These are phyloP conservation scores for Entamoeba dispar DNA, from an alignment of 208 protist genomes.

Conservation along the genomic window DNA sequence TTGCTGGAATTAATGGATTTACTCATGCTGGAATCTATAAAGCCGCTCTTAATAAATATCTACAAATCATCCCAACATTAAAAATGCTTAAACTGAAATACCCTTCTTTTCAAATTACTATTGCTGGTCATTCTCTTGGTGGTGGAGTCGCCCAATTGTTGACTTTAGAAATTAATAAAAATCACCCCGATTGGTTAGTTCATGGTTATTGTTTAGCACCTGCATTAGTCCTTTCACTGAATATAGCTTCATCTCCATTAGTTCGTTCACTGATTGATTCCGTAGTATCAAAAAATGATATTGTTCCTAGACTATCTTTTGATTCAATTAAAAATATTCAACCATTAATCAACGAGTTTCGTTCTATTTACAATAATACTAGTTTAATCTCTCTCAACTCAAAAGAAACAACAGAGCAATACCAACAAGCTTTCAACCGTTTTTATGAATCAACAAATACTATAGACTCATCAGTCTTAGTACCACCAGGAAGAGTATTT, in stretches of 20 bases:
- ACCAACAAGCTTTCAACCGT: neutral
- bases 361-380: neutral
- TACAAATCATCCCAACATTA: neutral
- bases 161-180: neutral
- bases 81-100: neutral
- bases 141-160: neutral
- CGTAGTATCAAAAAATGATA: neutral
- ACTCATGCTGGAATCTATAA: neutral
- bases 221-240: neutral
- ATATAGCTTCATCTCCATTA: neutral
- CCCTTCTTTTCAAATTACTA: too few species aligned
- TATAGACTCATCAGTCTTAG: neutral
- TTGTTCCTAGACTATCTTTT: neutral
- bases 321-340: neutral
- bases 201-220: neutral
- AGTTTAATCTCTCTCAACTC: neutral
- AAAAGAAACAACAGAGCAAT: neutral
- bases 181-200: neutral
- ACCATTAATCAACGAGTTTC: neutral
- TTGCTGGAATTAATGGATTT: neutral
- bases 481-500: neutral
- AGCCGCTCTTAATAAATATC: neutral
- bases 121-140: neutral
- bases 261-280: neutral
- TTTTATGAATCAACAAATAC: neutral